Base-by-base conservation (phyloP, 257 asterid species). In the Primulina eburnea region DNA sequence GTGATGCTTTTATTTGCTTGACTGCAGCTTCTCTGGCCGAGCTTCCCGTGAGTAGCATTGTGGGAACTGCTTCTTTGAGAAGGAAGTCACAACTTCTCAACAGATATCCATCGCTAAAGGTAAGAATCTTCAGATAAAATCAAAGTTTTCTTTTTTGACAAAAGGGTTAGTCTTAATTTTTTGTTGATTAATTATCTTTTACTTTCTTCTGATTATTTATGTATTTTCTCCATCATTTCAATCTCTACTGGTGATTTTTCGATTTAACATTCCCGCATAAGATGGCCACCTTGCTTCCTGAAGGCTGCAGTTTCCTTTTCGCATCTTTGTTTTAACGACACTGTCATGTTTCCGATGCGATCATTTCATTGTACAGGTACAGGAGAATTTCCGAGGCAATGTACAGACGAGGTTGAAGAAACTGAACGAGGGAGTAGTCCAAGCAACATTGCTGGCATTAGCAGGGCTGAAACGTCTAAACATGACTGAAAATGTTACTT, bases 21-120 rank as follows among this genome's bases (percentile, higher is more conserved):
- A 79, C 85, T 26, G 92, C 96, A 1, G 78, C 78, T 65, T 91
- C 99, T 47, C 77, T 88, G 65, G 93, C 89, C 1, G 96, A 94
- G 65, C 97, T 94, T 76, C 97, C 97, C 26, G 77, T 88, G 1
- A 97, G 95, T 69, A 88, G 96, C 76, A 74, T 81, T 37, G 85
- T 91, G 62, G 97, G 97, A 57, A 91, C 99, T 69, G 99, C 97
- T 84, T 94, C 99, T 0, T 73, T 94, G 76, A 85, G 99, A 79
- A 91, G 99, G 80, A 94, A 91, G 76, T 94, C 99, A 0, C 99
- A 91, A 76, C 85, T 94, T 76, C 97, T 94, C 71, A 90, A 89
- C 72, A 82, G 92, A 65, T 91, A 89, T 71, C 96, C 96, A 47
- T 79, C 90, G 11, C 82, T 94, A 64, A 80, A 86, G 71, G 99